These are phyloP conservation scores for Hirschioporus abietinus DNA, from an alignment of 768 basidiomycete genomes.

Conservation along the genomic window DNA sequence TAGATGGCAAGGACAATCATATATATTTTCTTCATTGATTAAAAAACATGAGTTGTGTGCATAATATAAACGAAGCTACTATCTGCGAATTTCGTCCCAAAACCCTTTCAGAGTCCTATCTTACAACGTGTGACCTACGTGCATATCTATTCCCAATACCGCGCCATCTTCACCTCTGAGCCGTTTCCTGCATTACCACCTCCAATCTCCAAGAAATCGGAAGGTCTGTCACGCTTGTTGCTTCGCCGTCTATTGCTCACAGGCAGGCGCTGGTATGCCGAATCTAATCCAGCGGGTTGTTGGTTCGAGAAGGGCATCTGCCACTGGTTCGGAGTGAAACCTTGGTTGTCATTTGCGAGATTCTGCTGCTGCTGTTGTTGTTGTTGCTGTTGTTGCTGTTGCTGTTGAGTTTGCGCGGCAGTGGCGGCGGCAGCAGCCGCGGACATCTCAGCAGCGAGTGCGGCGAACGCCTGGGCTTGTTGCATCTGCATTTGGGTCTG, in stretches of 20 bases:
- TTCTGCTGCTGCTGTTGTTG: slow-evolving; percentile 31
- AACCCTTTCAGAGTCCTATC: background rate
- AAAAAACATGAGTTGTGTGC: background rate
- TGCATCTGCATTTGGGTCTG: slow-evolving; percentile 74
- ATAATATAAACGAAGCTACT: background rate
- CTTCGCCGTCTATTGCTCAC: slow-evolving; percentile 75
- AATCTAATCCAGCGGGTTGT: slow-evolving; percentile 65
- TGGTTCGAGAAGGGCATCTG: slow-evolving; percentile 54
- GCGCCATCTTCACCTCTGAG: slow-evolving; percentile 55
- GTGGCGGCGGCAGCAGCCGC: slow-evolving; percentile 43
- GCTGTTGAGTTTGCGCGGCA: slow-evolving; percentile 53
- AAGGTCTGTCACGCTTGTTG: slow-evolving; percentile 76
- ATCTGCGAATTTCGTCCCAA: background rate
- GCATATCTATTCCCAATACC: slow-evolving; percentile 66
- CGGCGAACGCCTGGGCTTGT: slow-evolving; percentile 71
- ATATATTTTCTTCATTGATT: background rate
- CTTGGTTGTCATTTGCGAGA: slow-evolving; percentile 14
- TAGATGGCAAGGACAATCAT: background rate
- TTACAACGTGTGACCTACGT: background rate
- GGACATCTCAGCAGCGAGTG: slow-evolving; percentile 42
- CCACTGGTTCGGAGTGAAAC: slow-evolving; percentile 27
- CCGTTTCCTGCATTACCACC: slow-evolving; percentile 37
- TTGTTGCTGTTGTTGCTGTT: slow-evolving; percentile 31
- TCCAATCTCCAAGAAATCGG: slow-evolving; percentile 72
- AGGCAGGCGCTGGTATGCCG: slow-evolving; percentile 82